Evolutionary conservation across 2,329 filamentous ascomycete species (phyloP), one percentile per base, ranked within the genome.

Genomic region (Venturiaceae sp.): DNA sequence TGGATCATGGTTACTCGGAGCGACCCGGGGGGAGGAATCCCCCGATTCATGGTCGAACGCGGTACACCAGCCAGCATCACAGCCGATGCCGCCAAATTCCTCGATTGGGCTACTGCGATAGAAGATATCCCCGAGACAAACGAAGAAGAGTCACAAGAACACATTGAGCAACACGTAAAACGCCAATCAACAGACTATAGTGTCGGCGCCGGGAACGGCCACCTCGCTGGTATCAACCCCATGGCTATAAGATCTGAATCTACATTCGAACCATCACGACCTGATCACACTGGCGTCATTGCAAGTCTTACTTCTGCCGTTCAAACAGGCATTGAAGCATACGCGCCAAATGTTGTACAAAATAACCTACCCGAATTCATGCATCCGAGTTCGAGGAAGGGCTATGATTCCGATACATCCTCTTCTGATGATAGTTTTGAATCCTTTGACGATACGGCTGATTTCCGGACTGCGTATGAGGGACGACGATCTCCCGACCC

Each of bases 1-100:
- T 96, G 91, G 91, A 82, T 94, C 61, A 96, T 96, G 91, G 83
- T 95, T 19, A 95, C 90, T 1, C 80, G 91, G 53, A 92, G 88
- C 69, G 90, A 96, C 65, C 90, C 91, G 3, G 91, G 91, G 11
- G 91, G 91, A 56, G 92, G 84, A 60, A 91, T 96, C 19, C 91
- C 91, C 1, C 82, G 88, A 14, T 95, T 94, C 73, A 85, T 96
- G 80, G 89, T 95, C n/a, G 91, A 95, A 66, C 85, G 89, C 68
- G 89, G 88, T 32, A 95, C 91, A 0, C 91, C 91, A 0, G 83
- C 80, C 11, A 88, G 88, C 36, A 94, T 96, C 64, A 81, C 90
- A 28, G 79, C 79, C 44, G 91, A 95, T 69, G 87, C 90, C 0
- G 80, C 81, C 57, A 94, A 92, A 70, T 95, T 95, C 64, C 69